Evolutionary conservation across 2,329 filamentous ascomycete genomes (phyloP).

Genomic region (Claviceps pazoutovae): DNA sequence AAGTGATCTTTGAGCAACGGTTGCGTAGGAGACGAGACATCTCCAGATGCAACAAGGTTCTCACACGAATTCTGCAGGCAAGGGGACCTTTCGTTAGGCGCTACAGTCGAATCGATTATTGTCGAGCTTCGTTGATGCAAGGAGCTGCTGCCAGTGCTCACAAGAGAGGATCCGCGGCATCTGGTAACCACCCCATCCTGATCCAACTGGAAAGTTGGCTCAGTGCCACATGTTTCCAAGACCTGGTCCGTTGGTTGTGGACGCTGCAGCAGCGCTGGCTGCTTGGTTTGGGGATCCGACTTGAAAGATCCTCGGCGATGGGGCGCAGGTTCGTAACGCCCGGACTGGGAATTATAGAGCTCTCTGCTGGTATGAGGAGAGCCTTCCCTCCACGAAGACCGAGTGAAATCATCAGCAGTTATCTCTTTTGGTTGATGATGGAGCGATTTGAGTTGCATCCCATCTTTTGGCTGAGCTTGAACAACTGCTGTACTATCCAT

Average conservation of each 20-base stretch:
- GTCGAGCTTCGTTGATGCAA: slow-evolving; percentile 44
- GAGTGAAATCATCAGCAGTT: slow-evolving; percentile 83
- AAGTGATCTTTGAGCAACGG: slow-evolving; percentile 15
- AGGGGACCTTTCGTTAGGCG: slow-evolving; percentile 33
- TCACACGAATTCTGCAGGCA: slow-evolving; percentile 33
- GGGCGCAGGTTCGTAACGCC: slow-evolving; percentile 76
- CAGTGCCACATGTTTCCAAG: slow-evolving; percentile 73
- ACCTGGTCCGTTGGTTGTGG: slow-evolving; percentile 50
- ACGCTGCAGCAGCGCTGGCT: slow-evolving; percentile 69
- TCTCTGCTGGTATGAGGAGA: slow-evolving; percentile 51
- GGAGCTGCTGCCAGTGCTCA: slow-evolving; percentile 71
- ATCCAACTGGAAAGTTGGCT: slow-evolving; percentile 60
- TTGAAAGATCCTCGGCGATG: slow-evolving; percentile 61
- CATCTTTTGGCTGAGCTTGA: slow-evolving; percentile 41
- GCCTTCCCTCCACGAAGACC: slow-evolving; percentile 67
- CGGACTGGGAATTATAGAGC: slow-evolving; percentile 89
- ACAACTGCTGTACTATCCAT: slow-evolving; percentile 37
- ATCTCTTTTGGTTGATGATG: slow-evolving; percentile 59
- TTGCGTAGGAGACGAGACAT: slow-evolving; percentile 6
- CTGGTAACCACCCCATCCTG: slow-evolving; percentile 58
- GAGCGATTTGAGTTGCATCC: slow-evolving; percentile 38
- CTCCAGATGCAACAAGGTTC: slow-evolving; percentile 31
- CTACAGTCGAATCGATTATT: slow-evolving; percentile 26
- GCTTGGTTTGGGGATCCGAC: slow-evolving; percentile 51
- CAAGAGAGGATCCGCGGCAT: slow-evolving; percentile 76